A percentile compares a stretch with the other conserved stretches of the same genome.
Conservation (phyloP, 495 filamentous ascomycete genomes). For the Xylaria longipes region DNA sequence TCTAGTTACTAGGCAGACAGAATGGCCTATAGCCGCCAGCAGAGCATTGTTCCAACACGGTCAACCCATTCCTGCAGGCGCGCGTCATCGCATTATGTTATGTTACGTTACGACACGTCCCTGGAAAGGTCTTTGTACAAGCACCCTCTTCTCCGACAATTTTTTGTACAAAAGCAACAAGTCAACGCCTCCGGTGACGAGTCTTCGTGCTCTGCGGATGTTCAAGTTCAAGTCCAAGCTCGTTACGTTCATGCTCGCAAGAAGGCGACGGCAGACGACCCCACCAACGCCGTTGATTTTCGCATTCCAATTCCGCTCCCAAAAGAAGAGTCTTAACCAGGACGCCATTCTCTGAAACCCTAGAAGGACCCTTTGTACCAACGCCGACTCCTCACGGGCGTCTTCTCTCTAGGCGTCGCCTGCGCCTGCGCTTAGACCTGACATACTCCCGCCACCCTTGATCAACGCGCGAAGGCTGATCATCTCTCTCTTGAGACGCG, state of each 20-base stretch:
- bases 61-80: not conserved
- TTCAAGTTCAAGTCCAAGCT: constrained; percentile 1
- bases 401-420: constrained; percentile 42
- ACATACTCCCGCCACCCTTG: constrained; percentile 39
- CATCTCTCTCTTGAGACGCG: constrained; percentile 59
- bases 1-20: not conserved
- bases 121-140: not conserved
- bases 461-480: constrained; percentile 54
- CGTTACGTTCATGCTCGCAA: constrained; percentile 2
- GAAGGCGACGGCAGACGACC: constrained; percentile 1
- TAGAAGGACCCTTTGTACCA: constrained; percentile 18
- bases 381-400: constrained; percentile 25
- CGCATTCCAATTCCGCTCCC: constrained; percentile 26
- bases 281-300: constrained; percentile 14
- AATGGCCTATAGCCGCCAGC: not conserved
- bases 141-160: not conserved
- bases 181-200: not conserved
- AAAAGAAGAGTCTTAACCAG: constrained; percentile 30
- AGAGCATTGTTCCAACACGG: constrained; percentile 6
- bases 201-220: not conserved
- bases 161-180: constrained; percentile 9
- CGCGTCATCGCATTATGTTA: not conserved
- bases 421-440: constrained; percentile 26
- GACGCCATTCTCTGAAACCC: constrained; percentile 33
- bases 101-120: not conserved